These are phyloP conservation scores for Apiotrichum mycotoxinovorans DNA, from an alignment of 1,284 basidiomycete species.

Conservation along the genomic window DNA sequence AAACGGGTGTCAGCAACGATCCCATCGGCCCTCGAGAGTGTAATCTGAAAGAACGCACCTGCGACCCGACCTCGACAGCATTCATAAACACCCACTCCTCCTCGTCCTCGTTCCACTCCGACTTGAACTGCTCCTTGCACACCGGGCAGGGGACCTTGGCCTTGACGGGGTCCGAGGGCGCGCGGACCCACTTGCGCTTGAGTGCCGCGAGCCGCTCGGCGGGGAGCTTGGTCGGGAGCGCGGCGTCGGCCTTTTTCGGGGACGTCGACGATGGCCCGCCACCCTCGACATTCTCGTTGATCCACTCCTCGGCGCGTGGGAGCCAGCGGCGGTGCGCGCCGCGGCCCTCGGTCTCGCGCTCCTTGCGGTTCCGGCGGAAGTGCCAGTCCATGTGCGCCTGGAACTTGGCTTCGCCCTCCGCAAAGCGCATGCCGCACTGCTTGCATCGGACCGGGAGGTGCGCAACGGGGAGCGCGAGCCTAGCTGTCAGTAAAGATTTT, in stretches of 20 bases:
- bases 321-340: slow-evolving; percentile 93
- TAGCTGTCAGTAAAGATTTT: slow-evolving; percentile 2
- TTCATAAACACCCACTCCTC: slow-evolving; percentile 99
- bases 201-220: slow-evolving; percentile 72
- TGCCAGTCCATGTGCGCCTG: slow-evolving; percentile 96
- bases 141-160: slow-evolving; percentile 87
- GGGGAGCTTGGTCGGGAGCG: slow-evolving; percentile 41
- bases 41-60: slow-evolving; percentile 60
- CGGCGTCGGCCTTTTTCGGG: slow-evolving; percentile 7
- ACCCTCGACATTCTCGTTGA: slow-evolving; percentile 56
- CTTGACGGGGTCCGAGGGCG: slow-evolving; percentile 69
- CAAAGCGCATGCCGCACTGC: slow-evolving; percentile 88
- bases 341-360: slow-evolving; percentile 74
- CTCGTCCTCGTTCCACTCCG: slow-evolving; percentile 91
- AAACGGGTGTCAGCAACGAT: slow-evolving; percentile 1
- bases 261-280: slow-evolving; percentile 23
- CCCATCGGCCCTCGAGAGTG: too few relatives aligned
- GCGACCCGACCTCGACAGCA: slow-evolving; percentile 74
- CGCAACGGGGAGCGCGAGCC: slow-evolving; percentile 62
- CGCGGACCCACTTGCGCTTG: slow-evolving; percentile 74
- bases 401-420: slow-evolving; percentile 68
- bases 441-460: slow-evolving; percentile 80
- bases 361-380: slow-evolving; percentile 88
- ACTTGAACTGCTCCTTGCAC: slow-evolving; percentile 90
- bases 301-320: slow-evolving; percentile 79